Conservation (phyloP, 805 yeast genomes). For the Candida easanensis region DNA sequence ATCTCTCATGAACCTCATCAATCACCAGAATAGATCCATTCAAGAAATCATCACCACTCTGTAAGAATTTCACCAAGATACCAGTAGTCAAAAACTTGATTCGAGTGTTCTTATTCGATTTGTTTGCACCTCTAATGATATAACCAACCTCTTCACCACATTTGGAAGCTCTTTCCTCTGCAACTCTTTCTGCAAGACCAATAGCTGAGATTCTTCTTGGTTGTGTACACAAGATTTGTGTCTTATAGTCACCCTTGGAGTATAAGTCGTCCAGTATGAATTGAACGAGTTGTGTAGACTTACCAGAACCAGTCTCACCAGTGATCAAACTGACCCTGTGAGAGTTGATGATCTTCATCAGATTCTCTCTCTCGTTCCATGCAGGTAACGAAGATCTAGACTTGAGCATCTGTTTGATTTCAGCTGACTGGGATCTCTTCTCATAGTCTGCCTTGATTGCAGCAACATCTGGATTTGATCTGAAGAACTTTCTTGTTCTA, state of each 20-base stretch:
- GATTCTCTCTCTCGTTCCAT: constrained; percentile 60
- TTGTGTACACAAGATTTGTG: constrained; percentile 82
- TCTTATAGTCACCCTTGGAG: constrained; percentile 39
- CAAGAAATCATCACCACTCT: constrained; percentile 44
- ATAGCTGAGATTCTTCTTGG: constrained; percentile 95
- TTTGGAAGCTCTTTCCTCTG: constrained; percentile 64
- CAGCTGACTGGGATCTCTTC: constrained; percentile 29
- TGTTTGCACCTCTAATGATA: constrained; percentile 86
- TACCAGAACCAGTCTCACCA: constrained; percentile 98
- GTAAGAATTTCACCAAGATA: constrained; percentile 82
- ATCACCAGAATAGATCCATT: constrained; percentile 64
- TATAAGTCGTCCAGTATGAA: constrained; percentile 72
- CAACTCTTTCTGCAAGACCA: constrained; percentile 89
- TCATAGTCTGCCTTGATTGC: constrained; percentile 35
- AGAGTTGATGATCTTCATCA: constrained; percentile 52
- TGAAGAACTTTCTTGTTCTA: constrained; percentile 9
- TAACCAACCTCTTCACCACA: constrained; percentile 84
- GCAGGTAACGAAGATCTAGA: constrained; percentile 73
- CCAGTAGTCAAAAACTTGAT: constrained; percentile 92
- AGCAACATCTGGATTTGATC: constrained; percentile 32
- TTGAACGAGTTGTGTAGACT: constrained; percentile 92
- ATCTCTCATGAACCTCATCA: constrained; percentile 97
- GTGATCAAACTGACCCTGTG: constrained; percentile 76
- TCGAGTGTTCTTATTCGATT: constrained; percentile 56
- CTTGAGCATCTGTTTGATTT: constrained; percentile 39